Evolutionary conservation across 179 eudicot species (phyloP), one percentile per base, ranked within the genome.

Genomic region (Silene vulgaris): DNA sequence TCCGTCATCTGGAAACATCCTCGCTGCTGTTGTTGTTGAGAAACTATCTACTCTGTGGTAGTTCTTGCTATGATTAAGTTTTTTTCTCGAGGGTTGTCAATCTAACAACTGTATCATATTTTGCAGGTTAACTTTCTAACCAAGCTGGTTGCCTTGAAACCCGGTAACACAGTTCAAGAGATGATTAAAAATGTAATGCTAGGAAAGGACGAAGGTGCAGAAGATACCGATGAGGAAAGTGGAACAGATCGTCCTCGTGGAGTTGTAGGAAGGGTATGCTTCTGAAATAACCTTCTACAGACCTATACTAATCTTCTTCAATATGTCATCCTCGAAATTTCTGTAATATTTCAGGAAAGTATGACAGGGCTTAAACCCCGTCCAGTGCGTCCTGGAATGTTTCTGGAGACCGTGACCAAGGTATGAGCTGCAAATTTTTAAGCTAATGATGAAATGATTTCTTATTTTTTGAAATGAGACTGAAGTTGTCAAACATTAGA

Each of bases 371-470:
- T 77, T 56, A 88, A 80, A 76, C 84, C 96, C 60, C 86, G 82
- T 69, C 98, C 98, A 54, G 98, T 94, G 65, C 98, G 97, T 17
- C 98, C 98, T 74, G 98, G 98, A 82, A 94, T 92, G 96, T 94
- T 94, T 86, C 96, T 94, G 30, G 98, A 92, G 78, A 90, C 98
- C 0, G 96, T 94, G 57, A 81, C 98, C 64, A 94, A 94, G 97
- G 98, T 92, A 91, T 60, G 60, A 48, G 6, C 45, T 32, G 8
- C 12, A 11, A 14, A 30, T 17, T 64, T 1, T 5, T 21, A 2
- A 29, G 54, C 26, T 8, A 73, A 23, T 28, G 35, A 14, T 50
- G 75, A 64, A 20, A n/a, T 28, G 40, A 40, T 40, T 40, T 40
- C 48, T 40, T 40, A 37, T 37, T 37, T 37, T 37, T 37, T 37